phyloP scores from a whole-genome alignment of 202 grass and related monocot genomes.

The Setaria viridis region DNA sequence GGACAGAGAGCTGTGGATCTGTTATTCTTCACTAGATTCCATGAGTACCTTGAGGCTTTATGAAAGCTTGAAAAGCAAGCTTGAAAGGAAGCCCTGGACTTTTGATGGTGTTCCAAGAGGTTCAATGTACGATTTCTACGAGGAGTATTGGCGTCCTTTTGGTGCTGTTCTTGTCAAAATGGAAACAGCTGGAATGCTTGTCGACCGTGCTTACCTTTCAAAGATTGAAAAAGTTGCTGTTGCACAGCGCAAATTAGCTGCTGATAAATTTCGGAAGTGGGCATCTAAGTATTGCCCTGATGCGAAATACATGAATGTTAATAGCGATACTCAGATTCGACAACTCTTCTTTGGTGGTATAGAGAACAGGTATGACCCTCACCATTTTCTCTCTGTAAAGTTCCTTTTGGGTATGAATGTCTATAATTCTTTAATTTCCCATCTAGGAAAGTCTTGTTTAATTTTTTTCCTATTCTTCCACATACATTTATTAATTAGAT shows the following conservation, averaged over 20 bases:
- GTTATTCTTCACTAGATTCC: conserved; percentile 93
- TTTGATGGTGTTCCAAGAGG: conserved; percentile 71
- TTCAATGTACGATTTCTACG: conserved; percentile 93
- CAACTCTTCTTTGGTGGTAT: conserved; percentile 90
- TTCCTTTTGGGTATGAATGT: conserved; percentile 19
- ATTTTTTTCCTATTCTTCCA: neutral
- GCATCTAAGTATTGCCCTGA: conserved; percentile 88
- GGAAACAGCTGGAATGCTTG: conserved; percentile 91
- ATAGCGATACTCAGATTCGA: conserved; percentile 91
- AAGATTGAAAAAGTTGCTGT: conserved; percentile 94
- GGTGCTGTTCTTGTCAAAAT: conserved; percentile 87
- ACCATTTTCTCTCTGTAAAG: conserved; percentile 14
- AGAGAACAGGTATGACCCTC: conserved; percentile 67
- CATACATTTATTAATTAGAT: conserved; percentile 19
- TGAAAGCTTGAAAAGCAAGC: conserved; percentile 84
- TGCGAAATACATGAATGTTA: conserved; percentile 97
- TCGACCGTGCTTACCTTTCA: conserved; percentile 77
- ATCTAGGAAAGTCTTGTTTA: neutral
- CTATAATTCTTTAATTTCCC: conserved; percentile 11
- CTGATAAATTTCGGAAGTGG: conserved; percentile 85
- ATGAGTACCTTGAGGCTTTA: conserved; percentile 87
- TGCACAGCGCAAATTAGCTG: conserved; percentile 72
- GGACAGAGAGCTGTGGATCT: conserved; percentile 76
- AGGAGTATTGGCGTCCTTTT: conserved; percentile 93
- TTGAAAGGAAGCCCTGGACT: conserved; percentile 66